phyloP scores from a whole-genome alignment of 495 filamentous ascomycete species.

The Viridothelium virens region DNA sequence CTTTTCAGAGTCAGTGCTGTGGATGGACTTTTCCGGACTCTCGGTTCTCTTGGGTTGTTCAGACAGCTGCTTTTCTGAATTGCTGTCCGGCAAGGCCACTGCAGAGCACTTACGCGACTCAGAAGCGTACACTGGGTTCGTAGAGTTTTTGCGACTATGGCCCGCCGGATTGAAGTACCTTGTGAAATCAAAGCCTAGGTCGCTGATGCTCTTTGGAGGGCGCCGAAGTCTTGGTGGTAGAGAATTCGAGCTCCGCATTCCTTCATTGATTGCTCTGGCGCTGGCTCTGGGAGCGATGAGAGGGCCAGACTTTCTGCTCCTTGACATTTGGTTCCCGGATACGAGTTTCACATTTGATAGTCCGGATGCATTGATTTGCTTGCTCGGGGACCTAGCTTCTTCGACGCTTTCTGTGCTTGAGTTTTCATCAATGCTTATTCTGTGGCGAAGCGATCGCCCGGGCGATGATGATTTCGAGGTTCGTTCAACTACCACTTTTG shows the following conservation, averaged over 20 bases:
- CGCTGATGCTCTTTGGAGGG: conserved; percentile 24
- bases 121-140: background rate
- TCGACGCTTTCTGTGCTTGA: background rate
- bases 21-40: conserved; percentile 22
- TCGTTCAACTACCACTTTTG: background rate
- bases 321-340: background rate
- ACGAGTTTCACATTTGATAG: conserved; percentile 2
- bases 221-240: background rate
- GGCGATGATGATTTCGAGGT: background rate
- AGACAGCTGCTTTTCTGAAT: background rate
- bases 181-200: conserved; percentile 43
- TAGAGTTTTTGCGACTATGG: background rate
- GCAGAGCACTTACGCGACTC: background rate
- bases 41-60: conserved; percentile 19
- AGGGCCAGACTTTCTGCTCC: background rate
- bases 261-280: background rate
- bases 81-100: background rate
- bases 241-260: background rate
- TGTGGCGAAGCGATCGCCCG: background rate
- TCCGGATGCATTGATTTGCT: background rate
- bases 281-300: background rate
- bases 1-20: conserved; percentile 29
- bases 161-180: conserved; percentile 37
- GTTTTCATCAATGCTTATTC: background rate
- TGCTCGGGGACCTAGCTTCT: conserved; percentile 4